Evolutionary conservation across 1,284 basidiomycete genomes (phyloP).

Genomic region (Ceratobasidium sp.): DNA sequence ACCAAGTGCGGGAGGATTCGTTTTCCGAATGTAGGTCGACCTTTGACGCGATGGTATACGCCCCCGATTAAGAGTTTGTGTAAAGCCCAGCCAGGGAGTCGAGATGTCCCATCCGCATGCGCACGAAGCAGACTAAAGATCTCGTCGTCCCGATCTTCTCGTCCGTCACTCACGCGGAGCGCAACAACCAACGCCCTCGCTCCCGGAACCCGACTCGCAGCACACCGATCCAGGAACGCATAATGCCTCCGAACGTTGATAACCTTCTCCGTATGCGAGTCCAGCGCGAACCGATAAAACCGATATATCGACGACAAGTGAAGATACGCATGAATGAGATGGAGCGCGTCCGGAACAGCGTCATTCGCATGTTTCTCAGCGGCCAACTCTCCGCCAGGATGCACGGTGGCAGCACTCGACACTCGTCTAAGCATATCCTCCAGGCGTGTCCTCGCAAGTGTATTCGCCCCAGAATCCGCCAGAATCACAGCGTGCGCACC

Average conservation of each 20-base stretch:
- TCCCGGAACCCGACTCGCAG: slow-evolving; percentile 16
- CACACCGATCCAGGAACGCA: slow-evolving; percentile 32
- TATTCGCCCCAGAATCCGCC: slow-evolving; percentile 38
- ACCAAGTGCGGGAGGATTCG: slow-evolving; percentile 19
- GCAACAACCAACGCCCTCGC: slow-evolving; percentile 36
- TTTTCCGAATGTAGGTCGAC: slow-evolving; percentile 5
- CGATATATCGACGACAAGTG: slow-evolving; percentile 35
- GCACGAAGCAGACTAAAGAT: slow-evolving; percentile 6
- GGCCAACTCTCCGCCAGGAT: slow-evolving; percentile 31
- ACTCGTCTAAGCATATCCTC: slow-evolving; percentile 40
- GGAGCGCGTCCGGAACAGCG: slow-evolving; percentile 29
- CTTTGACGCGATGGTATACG: slow-evolving; percentile 36
- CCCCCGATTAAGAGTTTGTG: slow-evolving; percentile 32
- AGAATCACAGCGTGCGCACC: slow-evolving; percentile 29
- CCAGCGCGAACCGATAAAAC: slow-evolving; percentile 37
- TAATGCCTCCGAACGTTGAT: slow-evolving; percentile 33
- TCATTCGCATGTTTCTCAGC: slow-evolving; percentile 39
- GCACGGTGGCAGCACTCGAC: slow-evolving; percentile 31
- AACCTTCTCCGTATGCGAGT: slow-evolving; percentile 27
- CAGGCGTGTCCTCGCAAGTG: slow-evolving; percentile 12
- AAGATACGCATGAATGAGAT: slow-evolving; percentile 36
- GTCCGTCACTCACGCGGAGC: slow-evolving; percentile 37
- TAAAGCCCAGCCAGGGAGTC: slow-evolving; percentile 34
- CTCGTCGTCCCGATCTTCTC: slow-evolving; percentile 36
- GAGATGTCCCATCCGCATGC: slow-evolving; percentile 27